Base-by-base conservation (phyloP, 805 yeast genomes). In the Candida railenensis region DNA sequence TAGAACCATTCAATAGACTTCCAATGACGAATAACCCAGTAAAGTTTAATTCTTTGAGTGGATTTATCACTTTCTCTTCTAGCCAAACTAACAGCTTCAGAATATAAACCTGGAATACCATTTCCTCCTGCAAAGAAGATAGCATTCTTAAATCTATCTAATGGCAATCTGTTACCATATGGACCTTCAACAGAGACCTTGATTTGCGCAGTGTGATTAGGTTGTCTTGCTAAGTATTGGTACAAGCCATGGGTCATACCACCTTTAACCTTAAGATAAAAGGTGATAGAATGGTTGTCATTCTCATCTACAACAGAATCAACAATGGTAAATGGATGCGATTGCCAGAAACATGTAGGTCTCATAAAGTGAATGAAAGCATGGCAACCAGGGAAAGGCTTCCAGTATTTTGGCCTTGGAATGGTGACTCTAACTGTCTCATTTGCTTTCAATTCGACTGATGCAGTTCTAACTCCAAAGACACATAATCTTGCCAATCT, bases 381-480 rank as follows among this genome's bases (percentile, higher is more conserved):
- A 55, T 63, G 65, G 41, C 66, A 57, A 39, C 72, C 67, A 16
- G 77, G 73, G 55, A 53, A 56, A n/a, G 75, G 59, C 45, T 58
- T 65, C 77, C 77, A 73, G 53, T 56, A 65, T 3, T 58, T 56
- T 16, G 89, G 85, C 53, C 74, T 75, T 18, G 70, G 60, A 16
- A 79, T 64, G 2, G 69, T 59, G 42, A 82, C 71, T 53, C 67
- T 77, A 53, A 82, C 66, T 8, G 78, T 72, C 42, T 74, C 78
- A 46, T 74, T 74, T n/a, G 71, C 66, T 30, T 66, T 53, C 45
- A 73, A 54, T 45, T 62, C 66, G 37, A 68, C 71, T 2, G 53
- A 56, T 3, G 78, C 76, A 3, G 61, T 59, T 43, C 59, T 56
- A n/a, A 67, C 57, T 22, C 79, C 79, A 52, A 68, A 72, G 4